Conservation (phyloP, 1,284 basidiomycete species). For the Ceratobasidium sp. region DNA sequence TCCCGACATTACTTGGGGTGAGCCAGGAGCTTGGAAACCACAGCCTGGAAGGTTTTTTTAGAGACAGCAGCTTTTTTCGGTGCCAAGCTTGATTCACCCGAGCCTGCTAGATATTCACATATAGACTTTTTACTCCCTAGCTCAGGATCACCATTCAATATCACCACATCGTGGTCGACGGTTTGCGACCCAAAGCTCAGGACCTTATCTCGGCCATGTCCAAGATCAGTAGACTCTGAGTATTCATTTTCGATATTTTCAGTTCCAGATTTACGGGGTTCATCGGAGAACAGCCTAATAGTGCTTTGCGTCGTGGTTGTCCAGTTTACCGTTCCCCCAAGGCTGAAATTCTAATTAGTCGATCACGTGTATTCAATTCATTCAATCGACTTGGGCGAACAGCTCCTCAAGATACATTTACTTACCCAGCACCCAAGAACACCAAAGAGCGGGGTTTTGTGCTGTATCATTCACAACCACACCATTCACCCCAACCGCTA, state of each 20-base stretch:
- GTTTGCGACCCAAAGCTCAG: not conserved
- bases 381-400: conserved; percentile 7
- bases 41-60: not conserved
- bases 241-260: not conserved
- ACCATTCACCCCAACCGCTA: not conserved
- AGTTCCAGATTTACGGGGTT: not conserved
- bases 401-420: not conserved
- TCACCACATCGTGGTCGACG: not conserved
- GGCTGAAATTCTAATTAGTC: conserved; percentile 1
- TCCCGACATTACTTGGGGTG: not conserved
- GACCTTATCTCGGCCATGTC: not conserved
- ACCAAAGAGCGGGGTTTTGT: too few species aligned
- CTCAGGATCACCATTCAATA: not conserved
- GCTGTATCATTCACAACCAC: too few species aligned
- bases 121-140: not conserved
- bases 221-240: not conserved
- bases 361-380: not conserved
- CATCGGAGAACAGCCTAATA: not conserved
- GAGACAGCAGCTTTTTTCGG: not conserved
- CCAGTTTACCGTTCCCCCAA: too few species aligned
- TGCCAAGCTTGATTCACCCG: not conserved
- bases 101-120: not conserved
- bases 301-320: too few species aligned
- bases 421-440: not conserved
- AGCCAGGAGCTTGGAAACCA: conserved; percentile 2